Evolutionary conservation across 208 protist species (phyloP).

Genomic region (Trypanosomatidae sp.): DNA sequence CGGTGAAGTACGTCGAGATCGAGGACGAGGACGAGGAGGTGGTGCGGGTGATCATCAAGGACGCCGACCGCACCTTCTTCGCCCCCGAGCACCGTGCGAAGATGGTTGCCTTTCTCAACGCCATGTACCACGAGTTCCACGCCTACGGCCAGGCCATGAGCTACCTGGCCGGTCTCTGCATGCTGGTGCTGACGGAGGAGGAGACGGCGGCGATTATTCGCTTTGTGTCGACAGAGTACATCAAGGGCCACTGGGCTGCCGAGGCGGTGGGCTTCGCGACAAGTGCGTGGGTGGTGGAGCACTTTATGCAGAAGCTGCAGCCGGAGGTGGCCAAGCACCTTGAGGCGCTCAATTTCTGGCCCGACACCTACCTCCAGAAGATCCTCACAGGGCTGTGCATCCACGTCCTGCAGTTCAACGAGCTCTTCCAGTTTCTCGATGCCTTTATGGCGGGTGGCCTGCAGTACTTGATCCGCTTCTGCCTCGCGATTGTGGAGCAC

Average conservation of each 20-base stretch:
- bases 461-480: conserved; percentile 81
- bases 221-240: conserved; percentile 76
- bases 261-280: conserved; percentile 89
- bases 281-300: conserved; percentile 86
- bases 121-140: conserved; percentile 84
- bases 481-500: conserved; percentile 82
- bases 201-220: conserved; percentile 80
- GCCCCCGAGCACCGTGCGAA: conserved; percentile 67
- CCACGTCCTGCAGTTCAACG: conserved; percentile 79
- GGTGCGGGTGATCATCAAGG: conserved; percentile 91
- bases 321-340: conserved; percentile 84
- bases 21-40: conserved; percentile 86
- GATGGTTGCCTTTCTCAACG: conserved; percentile 74
- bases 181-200: conserved; percentile 80
- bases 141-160: conserved; percentile 91
- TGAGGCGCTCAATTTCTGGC: conserved; percentile 81
- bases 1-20: conserved; percentile 79
- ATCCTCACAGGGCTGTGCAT: conserved; percentile 89
- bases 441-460: conserved; percentile 78
- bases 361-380: conserved; percentile 93
- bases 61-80: conserved; percentile 88
- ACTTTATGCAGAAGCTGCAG: conserved; percentile 74
- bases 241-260: conserved; percentile 85
- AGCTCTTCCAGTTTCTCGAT: conserved; percentile 86
- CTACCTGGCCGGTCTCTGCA: conserved; percentile 85